Conservation (phyloP, 345 rosid species). For the Punica granatum region DNA sequence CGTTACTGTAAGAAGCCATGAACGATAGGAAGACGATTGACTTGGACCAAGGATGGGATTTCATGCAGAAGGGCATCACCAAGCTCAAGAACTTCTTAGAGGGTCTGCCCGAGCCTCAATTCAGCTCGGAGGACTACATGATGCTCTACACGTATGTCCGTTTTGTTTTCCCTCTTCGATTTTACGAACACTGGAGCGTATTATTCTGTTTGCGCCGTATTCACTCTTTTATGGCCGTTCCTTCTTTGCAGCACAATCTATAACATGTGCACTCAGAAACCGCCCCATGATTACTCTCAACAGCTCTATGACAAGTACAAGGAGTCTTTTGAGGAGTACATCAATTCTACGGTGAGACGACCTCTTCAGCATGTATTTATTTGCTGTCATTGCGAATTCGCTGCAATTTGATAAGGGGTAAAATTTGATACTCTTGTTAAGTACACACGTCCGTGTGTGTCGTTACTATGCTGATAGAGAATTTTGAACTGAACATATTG, state of each 20-base stretch:
- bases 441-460: neutral
- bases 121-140: conserved; percentile 53
- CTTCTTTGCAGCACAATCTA: conserved; percentile 44
- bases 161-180: neutral
- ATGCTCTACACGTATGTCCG: conserved; percentile 53
- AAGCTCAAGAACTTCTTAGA: conserved; percentile 60
- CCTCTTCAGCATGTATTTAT: neutral
- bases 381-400: neutral
- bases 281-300: conserved; percentile 56
- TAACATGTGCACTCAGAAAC: conserved; percentile 68
- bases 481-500: neutral
- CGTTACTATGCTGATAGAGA: neutral
- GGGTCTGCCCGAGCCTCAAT: conserved; percentile 35
- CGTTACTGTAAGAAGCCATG: conserved; percentile 8
- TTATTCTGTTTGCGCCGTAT: neutral
- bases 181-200: neutral
- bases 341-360: conserved; percentile 33
- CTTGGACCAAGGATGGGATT: conserved; percentile 56
- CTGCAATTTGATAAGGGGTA: neutral
- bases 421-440: neutral
- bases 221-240: conserved; percentile 5
- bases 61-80: conserved; percentile 50
- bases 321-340: conserved; percentile 51
- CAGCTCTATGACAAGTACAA: conserved; percentile 59
- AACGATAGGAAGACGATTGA: conserved; percentile 31